Evolutionary conservation across 176 grass and related monocot species (phyloP).

Genomic region (Guadua angustifolia): DNA sequence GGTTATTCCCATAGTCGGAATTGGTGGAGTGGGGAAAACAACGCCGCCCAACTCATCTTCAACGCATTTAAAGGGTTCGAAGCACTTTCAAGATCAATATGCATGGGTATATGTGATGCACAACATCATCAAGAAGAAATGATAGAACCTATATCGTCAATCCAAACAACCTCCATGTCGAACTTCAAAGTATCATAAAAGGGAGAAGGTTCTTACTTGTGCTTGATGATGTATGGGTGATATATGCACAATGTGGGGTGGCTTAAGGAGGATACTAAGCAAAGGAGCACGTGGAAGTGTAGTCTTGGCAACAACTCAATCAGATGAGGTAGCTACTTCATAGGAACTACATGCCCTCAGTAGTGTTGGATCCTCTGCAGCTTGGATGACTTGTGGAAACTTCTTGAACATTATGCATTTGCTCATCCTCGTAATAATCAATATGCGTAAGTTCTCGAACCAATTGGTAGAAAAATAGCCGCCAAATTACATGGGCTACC

Average conservation of each 20-base stretch:
- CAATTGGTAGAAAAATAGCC: constrained; percentile 24
- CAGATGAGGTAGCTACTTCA: constrained; percentile 24
- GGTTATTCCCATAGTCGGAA: too few relatives aligned
- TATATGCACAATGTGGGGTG: not conserved
- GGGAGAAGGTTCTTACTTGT: constrained; percentile 22
- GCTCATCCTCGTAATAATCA: not conserved
- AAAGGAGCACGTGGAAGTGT: constrained; percentile 26
- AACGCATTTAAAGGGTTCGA: too few relatives aligned
- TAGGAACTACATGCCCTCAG: constrained; percentile 34
- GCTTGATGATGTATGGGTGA: constrained; percentile 41
- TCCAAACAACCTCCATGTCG: too few relatives aligned
- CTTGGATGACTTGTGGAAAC: constrained; percentile 17
- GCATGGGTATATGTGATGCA: too few relatives aligned
- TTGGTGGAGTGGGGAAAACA: too few relatives aligned
- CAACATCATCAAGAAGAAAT: too few relatives aligned
- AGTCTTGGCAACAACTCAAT: constrained; percentile 52
- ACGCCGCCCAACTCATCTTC: too few relatives aligned
- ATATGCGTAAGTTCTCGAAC: not conserved
- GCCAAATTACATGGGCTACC: constrained; percentile 41
- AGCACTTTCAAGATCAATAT: too few relatives aligned
- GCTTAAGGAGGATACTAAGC: not conserved
- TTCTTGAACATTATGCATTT: constrained; percentile 42
- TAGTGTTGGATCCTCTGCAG: constrained; percentile 39
- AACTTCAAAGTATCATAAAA: too few relatives aligned
- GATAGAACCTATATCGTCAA: too few relatives aligned